Conservation (phyloP, 2,329 filamentous ascomycete species). For the Colletotrichum paranaense region DNA sequence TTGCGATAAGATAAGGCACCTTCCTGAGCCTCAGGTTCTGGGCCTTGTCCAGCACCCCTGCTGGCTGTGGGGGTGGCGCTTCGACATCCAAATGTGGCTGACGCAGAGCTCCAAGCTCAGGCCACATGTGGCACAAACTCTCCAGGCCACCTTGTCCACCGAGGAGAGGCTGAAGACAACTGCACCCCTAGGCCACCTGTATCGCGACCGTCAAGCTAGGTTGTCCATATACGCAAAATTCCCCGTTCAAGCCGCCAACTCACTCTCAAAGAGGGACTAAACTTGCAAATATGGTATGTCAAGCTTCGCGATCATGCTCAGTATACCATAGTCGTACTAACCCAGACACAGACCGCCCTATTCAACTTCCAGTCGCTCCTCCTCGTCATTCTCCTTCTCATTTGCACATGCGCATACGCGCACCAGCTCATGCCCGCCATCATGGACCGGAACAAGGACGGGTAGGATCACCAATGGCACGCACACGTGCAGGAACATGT, state of each 20-base stretch:
- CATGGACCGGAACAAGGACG: conserved; percentile 93
- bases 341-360: conserved; percentile 78
- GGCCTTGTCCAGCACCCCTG: neutral
- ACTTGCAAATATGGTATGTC: conserved; percentile 41
- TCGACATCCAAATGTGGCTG: neutral
- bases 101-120: neutral
- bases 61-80: conserved; percentile 19
- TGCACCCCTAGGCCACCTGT: conserved; percentile 9
- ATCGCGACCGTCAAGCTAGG: conserved; percentile 19
- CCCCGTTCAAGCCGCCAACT: conserved; percentile 13
- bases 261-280: conserved; percentile 17
- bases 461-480: conserved; percentile 63
- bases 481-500: conserved; percentile 20
- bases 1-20: too few relatives aligned
- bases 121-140: conserved; percentile 18
- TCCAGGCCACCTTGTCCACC: conserved; percentile 35
- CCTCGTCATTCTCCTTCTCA: conserved; percentile 91
- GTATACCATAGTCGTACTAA: conserved; percentile 7
- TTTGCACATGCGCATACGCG: conserved; percentile 95
- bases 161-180: conserved; percentile 18
- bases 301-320: too few relatives aligned
- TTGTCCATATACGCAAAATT: conserved; percentile 15
- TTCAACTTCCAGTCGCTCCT: conserved; percentile 99
- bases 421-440: conserved; percentile 90
- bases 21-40: neutral